Evolutionary conservation across 1,284 basidiomycete species (phyloP), one percentile per base, ranked within the genome.

Genomic region (Cutaneotrichosporon sp.): DNA sequence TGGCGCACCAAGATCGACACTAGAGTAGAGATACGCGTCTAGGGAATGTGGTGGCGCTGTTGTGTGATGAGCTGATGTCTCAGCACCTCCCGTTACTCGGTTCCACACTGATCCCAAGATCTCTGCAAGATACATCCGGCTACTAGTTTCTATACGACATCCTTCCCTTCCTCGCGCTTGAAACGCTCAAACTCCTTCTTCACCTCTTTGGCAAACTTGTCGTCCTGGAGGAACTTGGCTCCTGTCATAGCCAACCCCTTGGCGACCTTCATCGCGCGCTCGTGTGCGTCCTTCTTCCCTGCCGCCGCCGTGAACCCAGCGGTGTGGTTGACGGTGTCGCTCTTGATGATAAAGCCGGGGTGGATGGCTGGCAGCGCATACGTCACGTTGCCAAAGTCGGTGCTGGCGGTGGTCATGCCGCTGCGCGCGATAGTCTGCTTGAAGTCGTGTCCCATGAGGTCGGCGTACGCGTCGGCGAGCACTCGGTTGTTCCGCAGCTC

Each of bases 171-270:
- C 16, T 36, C 34, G 6, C 34, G 34, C 57, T 70, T 72, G 22
- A 69, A 69, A 62, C 66, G 60, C 42, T 66, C 62, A 60, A 67
- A 74, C 46, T 63, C 67, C 52, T 67, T 60, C 47, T 65, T 67
- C 27, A 72, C 68, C 20, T 70, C 63, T 42, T 71, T 66, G 0
- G 74, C 67, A 64, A 73, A 80, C 33, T 69, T 66, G 49, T 72
- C 70, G 34, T 81, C 79, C 0, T 68, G 56, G 2, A 80, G 31
- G 36, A 79, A 70, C 54, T 74, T 73, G 8, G 73, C 75, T 2
- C 69, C 78, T 1, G 73, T 64, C 10, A 79, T 67, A 2, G 78
- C 76, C n/a, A 81, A 72, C 0, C 72, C 78, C 47, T 75, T 72
- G 10, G 78, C 71, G 1, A 75, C 77, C 51, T 76, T 69, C 59